Evolutionary conservation across 2,329 filamentous ascomycete genomes (phyloP).

Genomic region (Cladophialophora exuberans): DNA sequence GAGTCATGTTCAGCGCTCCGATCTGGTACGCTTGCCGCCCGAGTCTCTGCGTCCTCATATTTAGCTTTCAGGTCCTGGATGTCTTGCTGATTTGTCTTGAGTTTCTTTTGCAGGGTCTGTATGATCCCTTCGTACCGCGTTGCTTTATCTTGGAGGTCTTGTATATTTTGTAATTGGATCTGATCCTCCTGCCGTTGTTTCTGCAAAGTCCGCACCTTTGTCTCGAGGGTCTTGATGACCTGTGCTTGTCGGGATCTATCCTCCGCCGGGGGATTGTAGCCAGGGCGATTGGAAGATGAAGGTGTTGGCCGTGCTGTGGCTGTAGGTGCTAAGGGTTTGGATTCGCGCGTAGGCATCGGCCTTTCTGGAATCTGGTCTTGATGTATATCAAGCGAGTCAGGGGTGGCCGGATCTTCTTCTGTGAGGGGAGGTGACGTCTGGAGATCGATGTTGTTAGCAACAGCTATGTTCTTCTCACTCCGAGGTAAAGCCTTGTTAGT

Average conservation of each 20-base stretch:
- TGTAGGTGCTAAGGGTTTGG: not conserved
- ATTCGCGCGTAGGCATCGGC: not conserved
- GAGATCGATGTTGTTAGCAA: not conserved
- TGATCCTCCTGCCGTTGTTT: constrained; percentile 84
- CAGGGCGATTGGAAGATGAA: not conserved
- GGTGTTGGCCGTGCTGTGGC: not conserved
- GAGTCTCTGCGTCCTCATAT: constrained; percentile 73
- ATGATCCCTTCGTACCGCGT: constrained; percentile 73
- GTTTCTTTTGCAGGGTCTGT: constrained; percentile 87
- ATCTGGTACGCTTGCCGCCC: constrained; percentile 62
- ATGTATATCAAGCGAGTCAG: not conserved
- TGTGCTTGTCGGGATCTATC: constrained; percentile 27
- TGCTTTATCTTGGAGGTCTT: constrained; percentile 67
- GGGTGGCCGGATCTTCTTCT: constrained; percentile 11
- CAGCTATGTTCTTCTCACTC: constrained; percentile 3
- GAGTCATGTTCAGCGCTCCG: constrained; percentile 83
- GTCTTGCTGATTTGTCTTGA: constrained; percentile 82
- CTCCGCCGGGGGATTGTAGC: constrained; percentile 2
- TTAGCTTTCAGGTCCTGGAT: constrained; percentile 74
- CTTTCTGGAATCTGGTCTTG: constrained; percentile 2
- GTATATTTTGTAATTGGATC: constrained; percentile 78
- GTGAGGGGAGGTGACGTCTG: constrained; percentile 15
- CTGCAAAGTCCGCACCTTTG: constrained; percentile 84
- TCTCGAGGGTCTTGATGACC: constrained; percentile 76
- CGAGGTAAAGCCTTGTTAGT: constrained; percentile 1